Evolutionary conservation across 805 yeast species (phyloP).

Genomic region (Metahyphopichia silvanorum): DNA sequence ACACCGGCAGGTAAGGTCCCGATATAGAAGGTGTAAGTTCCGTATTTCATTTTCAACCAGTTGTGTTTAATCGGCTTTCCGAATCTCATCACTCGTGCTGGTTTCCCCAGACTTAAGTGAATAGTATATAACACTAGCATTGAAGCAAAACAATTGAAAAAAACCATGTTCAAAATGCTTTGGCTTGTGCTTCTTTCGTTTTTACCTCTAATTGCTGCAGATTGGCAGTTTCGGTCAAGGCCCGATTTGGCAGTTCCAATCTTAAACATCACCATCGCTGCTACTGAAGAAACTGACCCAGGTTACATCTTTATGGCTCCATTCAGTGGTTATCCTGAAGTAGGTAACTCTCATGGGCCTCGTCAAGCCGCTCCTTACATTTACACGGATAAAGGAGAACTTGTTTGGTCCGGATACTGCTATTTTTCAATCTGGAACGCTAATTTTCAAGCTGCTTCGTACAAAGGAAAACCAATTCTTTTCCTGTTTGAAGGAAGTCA

Average conservation of each 20-base stretch:
- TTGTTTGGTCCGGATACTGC: conserved; percentile 36
- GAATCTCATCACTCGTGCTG: too few relatives aligned
- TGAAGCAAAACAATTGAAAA: too few relatives aligned
- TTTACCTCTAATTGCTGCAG: conserved; percentile 14
- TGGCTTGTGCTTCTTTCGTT: conserved; percentile 1
- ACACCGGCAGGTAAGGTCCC: too few relatives aligned
- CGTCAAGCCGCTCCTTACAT: conserved; percentile 35
- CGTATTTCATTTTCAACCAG: too few relatives aligned
- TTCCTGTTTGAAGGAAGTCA: conserved; percentile 35
- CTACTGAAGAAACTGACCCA: conserved; percentile 14
- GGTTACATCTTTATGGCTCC: conserved; percentile 34
- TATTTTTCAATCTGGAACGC: conserved; percentile 28
- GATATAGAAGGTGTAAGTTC: too few relatives aligned
- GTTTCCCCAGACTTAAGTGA: too few relatives aligned
- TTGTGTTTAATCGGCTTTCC: too few relatives aligned
- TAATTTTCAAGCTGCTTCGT: conserved; percentile 25
- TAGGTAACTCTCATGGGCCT: conserved; percentile 16
- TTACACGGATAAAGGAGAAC: conserved; percentile 28
- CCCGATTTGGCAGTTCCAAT: conserved; percentile 33
- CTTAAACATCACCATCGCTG: conserved; percentile 28
- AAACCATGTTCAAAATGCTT: background rate
- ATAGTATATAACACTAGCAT: too few relatives aligned
- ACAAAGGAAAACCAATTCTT: conserved; percentile 21
- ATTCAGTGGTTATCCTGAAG: conserved; percentile 18
- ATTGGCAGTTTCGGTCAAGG: conserved; percentile 29